Evolutionary conservation across 192 early-diverging fungal species (phyloP), one percentile per base, ranked within the genome.

Genomic region (Mortierella hygrophila): DNA sequence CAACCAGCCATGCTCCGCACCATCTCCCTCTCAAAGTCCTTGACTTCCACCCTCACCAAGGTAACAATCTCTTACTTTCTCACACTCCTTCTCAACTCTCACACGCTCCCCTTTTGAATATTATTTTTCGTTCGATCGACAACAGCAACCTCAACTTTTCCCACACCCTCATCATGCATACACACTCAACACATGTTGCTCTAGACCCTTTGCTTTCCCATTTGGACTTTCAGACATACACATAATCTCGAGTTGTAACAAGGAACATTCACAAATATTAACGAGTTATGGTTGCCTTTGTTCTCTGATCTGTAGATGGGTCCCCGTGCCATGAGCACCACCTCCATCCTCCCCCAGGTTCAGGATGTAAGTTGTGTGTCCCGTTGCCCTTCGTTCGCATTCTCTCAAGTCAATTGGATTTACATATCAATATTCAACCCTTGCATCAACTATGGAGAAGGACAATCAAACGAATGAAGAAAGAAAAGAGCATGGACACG

Each of bases 291-390:
- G 1, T 70, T 29, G 6, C 26, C 72, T 20, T 72, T 42, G 42
- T 2, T 75, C n/a, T 9, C 40, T 41, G 32, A 18, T 41, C 15
- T 78, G 2, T 52, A 86, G 84, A 78, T 86, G 84, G 84, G 78
- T 77, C 79, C 84, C 37, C 84, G 84, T 86, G 84, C 84, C 65
- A 86, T 86, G 84, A 86, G 84, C 84, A 86, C 84, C 49, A 55
- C 75, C 74, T 78, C 84, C 74, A 77, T 77, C 52, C 74, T 86
- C 40, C 84, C 84, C 35, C 75, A 86, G 29, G 42, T 81, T 78
- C 75, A 86, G 70, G 84, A 86, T 80, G 83, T 85, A 85, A 85
- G 83, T 85, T 49, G 60, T 35, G 60, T 35, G 29, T 65, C n/a
- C 3, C 29, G 49, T 52, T 52, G 20, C 60, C 26, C 60, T 32